A percentile compares a stretch with the other conserved stretches of the same genome.
Conservation (phyloP, 176 grass and related monocot species). For the Phoenix dactylifera region DNA sequence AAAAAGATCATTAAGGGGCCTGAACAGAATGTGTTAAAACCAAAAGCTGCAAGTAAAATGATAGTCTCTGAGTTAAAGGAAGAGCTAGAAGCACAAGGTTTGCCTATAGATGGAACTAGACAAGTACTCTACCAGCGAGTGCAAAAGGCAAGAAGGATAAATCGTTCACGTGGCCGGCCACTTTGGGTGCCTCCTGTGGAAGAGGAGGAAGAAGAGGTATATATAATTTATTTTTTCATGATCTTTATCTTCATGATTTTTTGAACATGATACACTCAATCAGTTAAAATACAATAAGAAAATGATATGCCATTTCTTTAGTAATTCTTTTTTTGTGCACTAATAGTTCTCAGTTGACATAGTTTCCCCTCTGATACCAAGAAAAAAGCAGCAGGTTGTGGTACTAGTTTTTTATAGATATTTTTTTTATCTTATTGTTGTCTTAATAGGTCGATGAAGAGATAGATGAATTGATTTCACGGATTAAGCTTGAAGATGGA, state of each 20-base stretch:
- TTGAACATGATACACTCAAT: not conserved
- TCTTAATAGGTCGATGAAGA: slow-evolving; percentile 71
- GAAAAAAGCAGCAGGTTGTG: too few species aligned
- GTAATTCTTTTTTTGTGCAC: too few species aligned
- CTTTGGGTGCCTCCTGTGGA: slow-evolving; percentile 95
- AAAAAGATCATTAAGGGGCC: slow-evolving; percentile 64
- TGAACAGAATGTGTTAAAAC: slow-evolving; percentile 71
- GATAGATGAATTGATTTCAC: slow-evolving; percentile 76
- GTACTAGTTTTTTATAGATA: not conserved
- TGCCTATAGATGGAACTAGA: slow-evolving; percentile 91
- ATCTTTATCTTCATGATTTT: slow-evolving; percentile 5
- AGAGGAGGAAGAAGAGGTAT: slow-evolving; percentile 79
- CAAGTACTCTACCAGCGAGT: slow-evolving; percentile 93
- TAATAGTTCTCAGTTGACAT: too few species aligned
- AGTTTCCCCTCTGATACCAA: too few species aligned
- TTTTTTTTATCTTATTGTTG: not conserved
- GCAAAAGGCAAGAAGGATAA: slow-evolving; percentile 97
- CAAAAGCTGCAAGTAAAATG: slow-evolving; percentile 99
- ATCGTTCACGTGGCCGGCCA: slow-evolving; percentile 80
- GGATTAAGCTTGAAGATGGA: slow-evolving; percentile 88
- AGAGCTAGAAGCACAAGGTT: slow-evolving; percentile 88
- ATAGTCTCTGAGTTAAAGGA: slow-evolving; percentile 84
- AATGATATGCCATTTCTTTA: too few species aligned
- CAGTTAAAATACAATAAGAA: too few species aligned
- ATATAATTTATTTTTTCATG: slow-evolving; percentile 17